phyloP scores from a whole-genome alignment of 768 basidiomycete species.

The Symmetrospora coprosmae region DNA sequence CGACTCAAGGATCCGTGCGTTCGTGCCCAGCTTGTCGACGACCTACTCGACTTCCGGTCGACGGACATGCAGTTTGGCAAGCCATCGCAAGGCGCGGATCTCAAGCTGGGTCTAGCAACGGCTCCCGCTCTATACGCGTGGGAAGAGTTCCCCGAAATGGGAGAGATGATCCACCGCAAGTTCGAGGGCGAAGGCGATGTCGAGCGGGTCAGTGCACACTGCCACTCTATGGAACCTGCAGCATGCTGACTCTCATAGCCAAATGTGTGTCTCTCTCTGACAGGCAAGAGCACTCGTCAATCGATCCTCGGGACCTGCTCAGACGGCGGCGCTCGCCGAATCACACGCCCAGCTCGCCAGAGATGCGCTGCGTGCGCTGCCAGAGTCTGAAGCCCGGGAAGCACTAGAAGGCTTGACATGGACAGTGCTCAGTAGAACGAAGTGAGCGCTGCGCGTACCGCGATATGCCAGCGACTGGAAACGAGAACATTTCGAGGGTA shows the following conservation, averaged over 20 bases:
- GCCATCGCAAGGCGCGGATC: slow-evolving; percentile 65
- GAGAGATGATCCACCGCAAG: slow-evolving; percentile 61
- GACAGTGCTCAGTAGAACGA: slow-evolving; percentile 43
- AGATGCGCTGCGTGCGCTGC: slow-evolving; percentile 53
- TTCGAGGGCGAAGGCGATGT: slow-evolving; percentile 66
- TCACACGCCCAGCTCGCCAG: slow-evolving; percentile 63
- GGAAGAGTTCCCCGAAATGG: slow-evolving; percentile 64
- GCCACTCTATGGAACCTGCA: background rate
- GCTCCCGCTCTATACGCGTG: slow-evolving; percentile 75
- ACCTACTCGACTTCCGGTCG: slow-evolving; percentile 81
- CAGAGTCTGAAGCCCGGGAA: slow-evolving; percentile 62
- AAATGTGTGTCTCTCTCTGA: background rate
- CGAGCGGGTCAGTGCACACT: slow-evolving; percentile 45
- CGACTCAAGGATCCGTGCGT: too few relatives aligned
- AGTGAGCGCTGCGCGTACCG: too few relatives aligned
- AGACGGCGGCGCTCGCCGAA: slow-evolving; percentile 61
- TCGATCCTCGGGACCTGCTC: slow-evolving; percentile 57
- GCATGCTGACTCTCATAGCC: slow-evolving; percentile 6
- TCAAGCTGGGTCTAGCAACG: slow-evolving; percentile 68
- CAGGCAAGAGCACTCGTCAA: slow-evolving; percentile 58
- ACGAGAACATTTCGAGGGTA: too few relatives aligned
- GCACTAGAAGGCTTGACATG: slow-evolving; percentile 63
- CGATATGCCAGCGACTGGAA: too few relatives aligned
- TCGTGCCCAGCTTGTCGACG: slow-evolving; percentile 66
- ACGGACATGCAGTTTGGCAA: slow-evolving; percentile 67